These are phyloP conservation scores for Hypoxylon sp. DNA, from an alignment of 2,329 filamentous ascomycete genomes.

Conservation along the genomic window DNA sequence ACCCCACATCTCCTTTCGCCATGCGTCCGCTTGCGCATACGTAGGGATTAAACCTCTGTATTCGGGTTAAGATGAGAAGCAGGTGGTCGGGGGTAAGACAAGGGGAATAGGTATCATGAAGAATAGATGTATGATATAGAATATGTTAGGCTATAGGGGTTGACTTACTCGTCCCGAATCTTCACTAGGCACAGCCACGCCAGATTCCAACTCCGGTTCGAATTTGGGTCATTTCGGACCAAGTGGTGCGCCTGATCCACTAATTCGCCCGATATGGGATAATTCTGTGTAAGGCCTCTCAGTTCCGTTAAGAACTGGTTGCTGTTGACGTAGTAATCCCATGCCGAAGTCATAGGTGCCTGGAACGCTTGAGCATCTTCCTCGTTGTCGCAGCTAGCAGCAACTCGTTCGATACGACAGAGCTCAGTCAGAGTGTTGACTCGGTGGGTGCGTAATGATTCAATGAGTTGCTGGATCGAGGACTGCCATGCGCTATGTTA, in stretches of 20 bases:
- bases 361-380: slow-evolving; percentile 71
- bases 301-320: slow-evolving; percentile 78
- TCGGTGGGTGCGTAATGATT: slow-evolving; percentile 74
- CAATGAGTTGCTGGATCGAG: slow-evolving; percentile 67
- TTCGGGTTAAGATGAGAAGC: slow-evolving; percentile 22
- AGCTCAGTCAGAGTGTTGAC: slow-evolving; percentile 81
- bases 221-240: slow-evolving; percentile 73
- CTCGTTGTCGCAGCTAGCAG: slow-evolving; percentile 68
- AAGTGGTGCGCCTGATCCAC: slow-evolving; percentile 74
- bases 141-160: not conserved
- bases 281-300: slow-evolving; percentile 74
- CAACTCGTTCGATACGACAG: slow-evolving; percentile 76
- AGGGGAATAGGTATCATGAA: not conserved
- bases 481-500: slow-evolving; percentile 45
- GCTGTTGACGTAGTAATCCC: slow-evolving; percentile 78
- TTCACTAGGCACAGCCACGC: slow-evolving; percentile 79
- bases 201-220: slow-evolving; percentile 80
- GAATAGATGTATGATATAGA: not conserved
- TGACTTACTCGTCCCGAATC: slow-evolving; percentile 72
- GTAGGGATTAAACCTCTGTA: slow-evolving; percentile 69
- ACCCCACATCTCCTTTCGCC: slow-evolving; percentile 78
- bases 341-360: slow-evolving; percentile 76
- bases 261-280: slow-evolving; percentile 75
- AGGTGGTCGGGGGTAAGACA: not conserved
- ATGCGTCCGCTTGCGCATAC: slow-evolving; percentile 72